Conservation (phyloP, 768 basidiomycete species). For the Brasilioporus rufonigricans region DNA sequence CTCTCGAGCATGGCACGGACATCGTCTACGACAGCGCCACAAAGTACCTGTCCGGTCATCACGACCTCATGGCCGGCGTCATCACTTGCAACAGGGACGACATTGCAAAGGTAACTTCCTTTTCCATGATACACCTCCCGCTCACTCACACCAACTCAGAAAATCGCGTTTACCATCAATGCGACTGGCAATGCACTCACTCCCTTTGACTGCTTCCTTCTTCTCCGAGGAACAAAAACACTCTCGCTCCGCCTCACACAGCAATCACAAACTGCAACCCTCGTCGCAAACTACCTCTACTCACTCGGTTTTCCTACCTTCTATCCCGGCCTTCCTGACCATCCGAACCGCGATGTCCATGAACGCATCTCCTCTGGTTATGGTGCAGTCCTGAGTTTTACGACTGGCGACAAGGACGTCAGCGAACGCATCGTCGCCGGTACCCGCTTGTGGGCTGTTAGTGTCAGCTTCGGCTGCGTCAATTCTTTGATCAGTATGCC, state of each 20-base stretch:
- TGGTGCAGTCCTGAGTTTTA: constrained; percentile 93
- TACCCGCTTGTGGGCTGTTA: constrained; percentile 94
- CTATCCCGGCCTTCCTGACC: constrained; percentile 84
- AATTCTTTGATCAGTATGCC: constrained; percentile 99
- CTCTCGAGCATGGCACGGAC: constrained; percentile 94
- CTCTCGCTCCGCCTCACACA: constrained; percentile 95
- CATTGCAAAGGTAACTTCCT: constrained; percentile 63
- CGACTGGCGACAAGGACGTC: constrained; percentile 85
- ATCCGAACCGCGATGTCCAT: constrained; percentile 87
- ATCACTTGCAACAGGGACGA: constrained; percentile 92
- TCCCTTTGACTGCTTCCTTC: constrained; percentile 95
- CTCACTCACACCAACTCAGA: constrained; percentile 40
- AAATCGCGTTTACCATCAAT: constrained; percentile 90
- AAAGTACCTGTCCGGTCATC: constrained; percentile 96
- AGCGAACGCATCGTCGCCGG: constrained; percentile 93
- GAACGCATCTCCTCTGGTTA: constrained; percentile 86
- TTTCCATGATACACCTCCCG: neutral
- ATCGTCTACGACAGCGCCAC: constrained; percentile 98
- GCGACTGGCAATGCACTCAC: constrained; percentile 90
- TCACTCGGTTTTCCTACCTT: constrained; percentile 85
- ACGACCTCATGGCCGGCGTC: constrained; percentile 98
- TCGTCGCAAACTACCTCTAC: constrained; percentile 84
- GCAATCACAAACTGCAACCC: constrained; percentile 78
- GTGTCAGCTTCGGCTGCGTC: constrained; percentile 96
- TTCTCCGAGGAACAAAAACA: constrained; percentile 94